These are phyloP conservation scores for Graphium sp. DNA, from an alignment of 2,329 filamentous ascomycete genomes.

Conservation along the genomic window DNA sequence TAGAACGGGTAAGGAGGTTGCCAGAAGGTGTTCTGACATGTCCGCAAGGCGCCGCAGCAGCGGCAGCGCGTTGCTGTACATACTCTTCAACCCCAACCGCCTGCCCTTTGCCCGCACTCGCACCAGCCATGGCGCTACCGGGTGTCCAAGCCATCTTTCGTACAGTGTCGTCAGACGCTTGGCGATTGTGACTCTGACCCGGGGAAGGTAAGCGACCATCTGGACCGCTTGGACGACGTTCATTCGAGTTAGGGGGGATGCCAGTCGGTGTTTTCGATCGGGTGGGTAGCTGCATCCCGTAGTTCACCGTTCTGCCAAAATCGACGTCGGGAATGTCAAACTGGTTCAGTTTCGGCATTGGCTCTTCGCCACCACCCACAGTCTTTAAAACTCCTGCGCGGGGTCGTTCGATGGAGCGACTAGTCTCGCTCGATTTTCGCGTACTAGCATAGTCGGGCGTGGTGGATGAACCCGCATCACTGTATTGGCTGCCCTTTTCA, in stretches of 20 bases:
- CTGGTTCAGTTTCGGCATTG: conserved; percentile 9
- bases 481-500: conserved; percentile 30
- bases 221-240: conserved; percentile 9
- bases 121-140: conserved; percentile 33
- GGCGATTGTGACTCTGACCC: conserved; percentile 21
- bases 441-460: conserved; percentile 71
- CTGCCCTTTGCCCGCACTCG: conserved; percentile 21
- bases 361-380: conserved; percentile 37
- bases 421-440: conserved; percentile 30
- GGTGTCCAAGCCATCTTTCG: conserved; percentile 68
- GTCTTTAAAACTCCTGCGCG: conserved; percentile 69
- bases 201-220: conserved; percentile 8
- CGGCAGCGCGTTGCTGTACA: conserved; percentile 57
- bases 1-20: conserved; percentile 17
- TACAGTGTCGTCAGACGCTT: conserved; percentile 32
- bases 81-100: conserved; percentile 63
- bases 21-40: conserved; percentile 45
- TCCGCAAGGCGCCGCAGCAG: conserved; percentile 34
- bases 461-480: conserved; percentile 46
- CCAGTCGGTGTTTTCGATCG: conserved; percentile 13
- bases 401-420: conserved; percentile 43
- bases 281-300: conserved; percentile 17
- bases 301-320: conserved; percentile 72
- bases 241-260: conserved; percentile 5
- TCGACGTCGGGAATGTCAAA: conserved; percentile 58